Percentiles rank a stretch among this genome's conserved stretches.
Conservation (phyloP, 78 protist species). For the Dictyostelium firmibasis region DNA sequence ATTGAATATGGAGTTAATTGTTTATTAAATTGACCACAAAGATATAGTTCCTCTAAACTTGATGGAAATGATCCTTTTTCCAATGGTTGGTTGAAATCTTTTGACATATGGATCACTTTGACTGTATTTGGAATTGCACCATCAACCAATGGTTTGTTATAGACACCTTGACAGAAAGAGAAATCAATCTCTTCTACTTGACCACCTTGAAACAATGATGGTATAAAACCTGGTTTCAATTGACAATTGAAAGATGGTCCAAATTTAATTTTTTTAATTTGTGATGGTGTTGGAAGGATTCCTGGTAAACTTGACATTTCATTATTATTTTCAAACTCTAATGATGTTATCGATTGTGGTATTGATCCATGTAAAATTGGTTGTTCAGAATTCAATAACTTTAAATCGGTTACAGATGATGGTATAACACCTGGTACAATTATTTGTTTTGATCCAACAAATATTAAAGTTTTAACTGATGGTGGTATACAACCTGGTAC, state of each 20-base stretch:
- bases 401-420: neutral
- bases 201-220: neutral
- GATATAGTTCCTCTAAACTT: neutral
- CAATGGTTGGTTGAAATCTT: neutral
- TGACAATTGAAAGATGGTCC: neutral
- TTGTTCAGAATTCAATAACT: neutral
- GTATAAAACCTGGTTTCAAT: neutral
- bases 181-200: neutral
- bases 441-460: neutral
- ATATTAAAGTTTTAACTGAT: neutral
- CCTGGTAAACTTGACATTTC: neutral
- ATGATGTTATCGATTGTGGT: neutral
- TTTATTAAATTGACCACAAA: neutral
- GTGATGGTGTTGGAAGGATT: neutral
- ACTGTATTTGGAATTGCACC: neutral
- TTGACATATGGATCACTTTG: neutral
- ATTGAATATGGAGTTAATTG: neutral
- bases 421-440: conserved; percentile 6
- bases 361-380: neutral
- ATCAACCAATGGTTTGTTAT: neutral
- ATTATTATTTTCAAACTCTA: conserved; percentile 2
- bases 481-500: neutral
- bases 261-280: neutral
- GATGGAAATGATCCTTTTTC: neutral
- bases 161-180: neutral